Percentiles rank a stretch among this genome's conserved stretches.
Evolutionary conservation across 2,329 filamentous ascomycete genomes (phyloP).

Genomic region (Pestalotiopsis sp.): DNA sequence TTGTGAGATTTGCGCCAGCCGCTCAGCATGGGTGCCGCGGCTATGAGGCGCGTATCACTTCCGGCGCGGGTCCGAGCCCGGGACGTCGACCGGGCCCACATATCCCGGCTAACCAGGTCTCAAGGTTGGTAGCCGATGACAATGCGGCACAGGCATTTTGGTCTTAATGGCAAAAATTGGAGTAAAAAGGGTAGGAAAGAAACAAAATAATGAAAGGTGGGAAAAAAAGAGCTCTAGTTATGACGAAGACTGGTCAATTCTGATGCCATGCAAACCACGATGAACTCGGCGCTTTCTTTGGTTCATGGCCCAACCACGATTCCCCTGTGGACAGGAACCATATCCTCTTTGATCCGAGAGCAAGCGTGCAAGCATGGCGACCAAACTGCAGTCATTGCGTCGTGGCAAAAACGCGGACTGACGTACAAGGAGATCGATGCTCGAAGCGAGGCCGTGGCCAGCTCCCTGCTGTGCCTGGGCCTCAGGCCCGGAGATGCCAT

Average conservation of each 20-base stretch:
- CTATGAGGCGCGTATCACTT: background rate
- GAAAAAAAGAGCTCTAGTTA: background rate
- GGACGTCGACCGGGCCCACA: background rate
- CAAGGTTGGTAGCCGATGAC: background rate
- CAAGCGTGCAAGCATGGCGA: background rate
- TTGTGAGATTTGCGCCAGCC: background rate
- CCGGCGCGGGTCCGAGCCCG: background rate
- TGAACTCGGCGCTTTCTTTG: background rate
- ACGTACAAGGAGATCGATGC: background rate
- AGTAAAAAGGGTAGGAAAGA: background rate
- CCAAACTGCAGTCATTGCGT: background rate
- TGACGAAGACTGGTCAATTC: background rate
- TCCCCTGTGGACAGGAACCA: background rate
- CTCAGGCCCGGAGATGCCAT: constrained; percentile 13
- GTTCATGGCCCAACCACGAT: background rate
- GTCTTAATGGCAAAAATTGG: background rate
- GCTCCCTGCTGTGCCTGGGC: background rate
- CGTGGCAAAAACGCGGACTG: background rate
- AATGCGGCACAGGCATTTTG: background rate
- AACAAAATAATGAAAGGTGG: background rate
- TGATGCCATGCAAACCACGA: background rate
- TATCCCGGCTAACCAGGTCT: background rate
- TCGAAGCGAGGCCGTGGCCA: background rate
- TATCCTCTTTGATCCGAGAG: background rate
- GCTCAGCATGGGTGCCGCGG: background rate